Evolutionary conservation across 2,329 filamentous ascomycete genomes (phyloP).

Genomic region (Trichoderma brevicompactum): DNA sequence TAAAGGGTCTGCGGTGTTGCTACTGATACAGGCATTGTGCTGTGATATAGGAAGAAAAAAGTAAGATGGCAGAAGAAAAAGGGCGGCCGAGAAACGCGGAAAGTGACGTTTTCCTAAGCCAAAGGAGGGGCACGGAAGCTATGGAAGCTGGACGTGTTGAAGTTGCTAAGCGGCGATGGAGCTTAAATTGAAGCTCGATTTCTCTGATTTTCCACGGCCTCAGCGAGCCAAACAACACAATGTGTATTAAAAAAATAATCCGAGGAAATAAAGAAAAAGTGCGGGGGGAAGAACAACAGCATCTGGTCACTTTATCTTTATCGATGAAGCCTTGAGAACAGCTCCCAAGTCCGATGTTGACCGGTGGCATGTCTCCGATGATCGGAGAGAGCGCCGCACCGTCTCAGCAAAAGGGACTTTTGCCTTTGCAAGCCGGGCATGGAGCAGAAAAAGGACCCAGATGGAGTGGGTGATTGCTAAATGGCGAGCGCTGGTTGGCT

Average conservation of each 20-base stretch:
- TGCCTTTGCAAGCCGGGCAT: constrained; percentile 23
- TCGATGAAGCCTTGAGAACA: constrained; percentile 10
- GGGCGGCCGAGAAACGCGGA: constrained; percentile 1
- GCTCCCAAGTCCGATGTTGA: constrained; percentile 24
- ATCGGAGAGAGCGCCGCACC: constrained; percentile 30
- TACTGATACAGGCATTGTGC: constrained; percentile 74
- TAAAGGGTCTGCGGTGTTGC: constrained; percentile 82
- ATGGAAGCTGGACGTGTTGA: background rate
- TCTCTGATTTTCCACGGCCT: constrained; percentile 1
- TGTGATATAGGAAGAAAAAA: constrained; percentile 8
- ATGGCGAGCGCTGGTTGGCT: background rate
- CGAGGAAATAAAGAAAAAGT: background rate
- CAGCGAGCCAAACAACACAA: background rate
- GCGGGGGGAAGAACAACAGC: background rate
- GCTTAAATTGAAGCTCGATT: constrained; percentile 10
- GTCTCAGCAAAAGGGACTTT: background rate
- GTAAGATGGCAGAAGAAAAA: background rate
- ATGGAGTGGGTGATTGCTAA: constrained; percentile 23
- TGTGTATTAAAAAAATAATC: background rate
- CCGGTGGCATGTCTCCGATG: constrained; percentile 33
- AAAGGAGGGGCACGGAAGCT: constrained; percentile 24
- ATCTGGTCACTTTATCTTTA: constrained; percentile 10
- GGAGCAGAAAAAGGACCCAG: background rate
- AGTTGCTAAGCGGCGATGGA: constrained; percentile 20
- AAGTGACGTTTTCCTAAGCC: constrained; percentile 17